Percentiles rank a stretch among this genome's conserved stretches.
phyloP scores from a whole-genome alignment of 176 grass and related monocot species.

The Avena sativa region DNA sequence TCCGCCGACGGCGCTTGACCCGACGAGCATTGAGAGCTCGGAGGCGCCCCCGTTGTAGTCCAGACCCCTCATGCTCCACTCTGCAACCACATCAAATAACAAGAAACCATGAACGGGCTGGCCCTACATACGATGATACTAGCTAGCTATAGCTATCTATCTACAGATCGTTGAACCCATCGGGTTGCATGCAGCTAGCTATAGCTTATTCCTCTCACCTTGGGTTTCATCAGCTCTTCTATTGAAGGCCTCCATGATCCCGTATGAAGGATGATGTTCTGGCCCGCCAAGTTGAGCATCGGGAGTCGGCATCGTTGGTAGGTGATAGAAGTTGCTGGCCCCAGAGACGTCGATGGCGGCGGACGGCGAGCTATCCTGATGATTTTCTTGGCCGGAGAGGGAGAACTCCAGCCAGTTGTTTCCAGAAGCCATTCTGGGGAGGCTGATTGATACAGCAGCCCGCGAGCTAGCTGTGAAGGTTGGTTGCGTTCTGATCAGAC shows the following conservation, averaged over 20 bases:
- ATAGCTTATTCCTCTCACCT: conserved; percentile 40
- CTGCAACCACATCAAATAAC: conserved; percentile 60
- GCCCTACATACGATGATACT: not conserved
- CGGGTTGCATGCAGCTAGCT: not conserved
- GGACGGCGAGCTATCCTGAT: conserved; percentile 46
- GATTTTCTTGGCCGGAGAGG: conserved; percentile 64
- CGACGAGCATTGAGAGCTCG: conserved; percentile 93
- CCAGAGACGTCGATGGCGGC: conserved; percentile 51
- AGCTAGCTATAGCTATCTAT: not conserved
- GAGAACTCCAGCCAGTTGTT: conserved; percentile 87
- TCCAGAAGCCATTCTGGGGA: conserved; percentile 55
- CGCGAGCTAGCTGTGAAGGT: not conserved
- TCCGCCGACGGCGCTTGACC: conserved; percentile 61
- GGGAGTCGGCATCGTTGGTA: conserved; percentile 31
- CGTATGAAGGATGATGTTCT: conserved; percentile 51
- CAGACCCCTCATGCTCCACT: conserved; percentile 85
- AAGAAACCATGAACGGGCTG: conserved; percentile 11
- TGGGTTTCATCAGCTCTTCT: conserved; percentile 49
- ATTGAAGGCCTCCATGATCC: conserved; percentile 60
- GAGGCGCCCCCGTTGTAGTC: conserved; percentile 73
- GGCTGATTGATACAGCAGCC: conserved; percentile 41
- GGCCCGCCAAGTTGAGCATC: conserved; percentile 44
- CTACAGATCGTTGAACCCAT: not conserved
- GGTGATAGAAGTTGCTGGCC: conserved; percentile 52
- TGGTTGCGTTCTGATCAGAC: conserved; percentile 41